Conservation (phyloP, 352 stramenopile genomes). For the Phytophthora fragariaefolia region DNA sequence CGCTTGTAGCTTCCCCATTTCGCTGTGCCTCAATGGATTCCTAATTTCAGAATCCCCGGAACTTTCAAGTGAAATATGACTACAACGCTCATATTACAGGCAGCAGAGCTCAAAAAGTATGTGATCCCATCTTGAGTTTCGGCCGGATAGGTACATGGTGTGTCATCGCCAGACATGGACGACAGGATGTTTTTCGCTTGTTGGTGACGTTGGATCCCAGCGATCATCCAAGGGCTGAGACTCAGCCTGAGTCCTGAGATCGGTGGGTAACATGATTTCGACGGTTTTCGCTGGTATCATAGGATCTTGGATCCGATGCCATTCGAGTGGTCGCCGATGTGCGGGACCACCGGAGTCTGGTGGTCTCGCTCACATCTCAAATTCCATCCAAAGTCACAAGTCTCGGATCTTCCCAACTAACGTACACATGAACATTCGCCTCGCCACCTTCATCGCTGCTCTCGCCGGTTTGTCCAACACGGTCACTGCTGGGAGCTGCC, state of each 20-base stretch:
- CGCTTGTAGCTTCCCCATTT: no score
- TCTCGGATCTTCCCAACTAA: neutral
- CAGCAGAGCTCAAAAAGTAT: no score
- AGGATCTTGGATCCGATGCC: neutral
- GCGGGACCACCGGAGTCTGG: neutral
- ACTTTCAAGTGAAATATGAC: no score
- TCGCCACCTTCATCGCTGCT: constrained; percentile 33
- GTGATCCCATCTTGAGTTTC: no score
- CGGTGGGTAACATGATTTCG: neutral
- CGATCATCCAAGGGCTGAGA: neutral
- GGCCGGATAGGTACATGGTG: no score
- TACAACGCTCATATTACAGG: no score
- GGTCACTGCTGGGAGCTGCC: constrained; percentile 28
- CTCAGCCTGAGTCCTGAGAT: neutral
- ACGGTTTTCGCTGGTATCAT: no score
- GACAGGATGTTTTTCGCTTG: no score
- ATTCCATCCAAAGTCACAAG: constrained; percentile 4
- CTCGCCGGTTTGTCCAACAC: constrained; percentile 19
- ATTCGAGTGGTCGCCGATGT: neutral
- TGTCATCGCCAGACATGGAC: no score
- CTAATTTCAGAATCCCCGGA: no score
- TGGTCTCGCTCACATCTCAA: constrained; percentile 13
- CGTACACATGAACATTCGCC: constrained; percentile 49
- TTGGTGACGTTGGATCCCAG: neutral
- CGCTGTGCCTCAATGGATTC: no score